Percentiles rank a stretch among this genome's conserved stretches.
Evolutionary conservation across 2,329 filamentous ascomycete species (phyloP).

Genomic region (Diaporthe velutina): DNA sequence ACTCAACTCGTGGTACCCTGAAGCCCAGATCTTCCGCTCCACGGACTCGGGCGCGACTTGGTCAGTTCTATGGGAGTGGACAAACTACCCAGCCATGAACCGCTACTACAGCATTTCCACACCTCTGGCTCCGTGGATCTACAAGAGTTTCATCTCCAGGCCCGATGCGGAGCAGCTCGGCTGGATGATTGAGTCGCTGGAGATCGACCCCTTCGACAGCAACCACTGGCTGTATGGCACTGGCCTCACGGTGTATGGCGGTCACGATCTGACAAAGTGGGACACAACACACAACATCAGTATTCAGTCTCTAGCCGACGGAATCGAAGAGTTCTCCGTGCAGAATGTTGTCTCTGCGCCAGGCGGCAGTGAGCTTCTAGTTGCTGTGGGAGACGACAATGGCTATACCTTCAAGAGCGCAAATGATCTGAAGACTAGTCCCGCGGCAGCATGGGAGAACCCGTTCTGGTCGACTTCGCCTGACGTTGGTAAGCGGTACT

Average conservation of each 20-base stretch:
- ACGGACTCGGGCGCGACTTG: slow-evolving; percentile 67
- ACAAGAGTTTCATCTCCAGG: slow-evolving; percentile 59
- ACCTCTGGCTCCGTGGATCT: slow-evolving; percentile 66
- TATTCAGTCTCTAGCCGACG: slow-evolving; percentile 64
- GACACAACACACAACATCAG: slow-evolving; percentile 62
- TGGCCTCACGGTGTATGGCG: slow-evolving; percentile 55
- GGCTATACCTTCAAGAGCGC: slow-evolving; percentile 62
- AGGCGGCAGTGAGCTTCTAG: slow-evolving; percentile 64
- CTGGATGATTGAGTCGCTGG: slow-evolving; percentile 72
- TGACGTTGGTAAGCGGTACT: slow-evolving; percentile 51
- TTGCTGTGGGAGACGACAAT: slow-evolving; percentile 63
- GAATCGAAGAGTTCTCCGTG: slow-evolving; percentile 67
- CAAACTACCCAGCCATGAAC: slow-evolving; percentile 58
- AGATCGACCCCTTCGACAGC: slow-evolving; percentile 70
- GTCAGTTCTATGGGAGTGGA: slow-evolving; percentile 67
- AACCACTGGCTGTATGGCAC: slow-evolving; percentile 74
- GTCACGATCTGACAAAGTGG: slow-evolving; percentile 68
- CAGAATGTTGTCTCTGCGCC: slow-evolving; percentile 62
- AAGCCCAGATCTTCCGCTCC: slow-evolving; percentile 68
- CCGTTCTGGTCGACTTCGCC: slow-evolving; percentile 61
- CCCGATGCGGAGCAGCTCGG: slow-evolving; percentile 64
- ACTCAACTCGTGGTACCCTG: slow-evolving; percentile 71
- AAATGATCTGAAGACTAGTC: slow-evolving; percentile 55
- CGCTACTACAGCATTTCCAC: slow-evolving; percentile 61
- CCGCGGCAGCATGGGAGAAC: slow-evolving; percentile 58